Evolutionary conservation across 2,329 filamentous ascomycete genomes (phyloP).

Genomic region (Rutstroemia sp.): DNA sequence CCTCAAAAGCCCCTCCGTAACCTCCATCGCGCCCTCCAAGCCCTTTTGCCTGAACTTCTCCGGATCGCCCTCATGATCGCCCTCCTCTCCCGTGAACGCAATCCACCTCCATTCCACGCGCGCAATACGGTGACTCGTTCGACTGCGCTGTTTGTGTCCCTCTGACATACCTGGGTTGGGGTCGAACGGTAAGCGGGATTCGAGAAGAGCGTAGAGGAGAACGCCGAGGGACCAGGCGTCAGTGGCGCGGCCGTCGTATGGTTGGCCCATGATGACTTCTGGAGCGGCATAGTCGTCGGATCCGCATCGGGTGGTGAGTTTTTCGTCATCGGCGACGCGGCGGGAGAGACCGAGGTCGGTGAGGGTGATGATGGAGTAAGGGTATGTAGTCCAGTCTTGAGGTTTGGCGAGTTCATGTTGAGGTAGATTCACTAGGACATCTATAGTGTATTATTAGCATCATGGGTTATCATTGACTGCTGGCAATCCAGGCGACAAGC

Average conservation of each 20-base stretch:
- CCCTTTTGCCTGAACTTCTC: slow-evolving; percentile 54
- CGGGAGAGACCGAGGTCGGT: slow-evolving; percentile 88
- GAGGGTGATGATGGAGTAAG: slow-evolving; percentile 77
- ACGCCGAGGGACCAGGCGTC: slow-evolving; percentile 96
- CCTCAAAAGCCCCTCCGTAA: slow-evolving; percentile 79
- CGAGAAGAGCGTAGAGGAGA: slow-evolving; percentile 84
- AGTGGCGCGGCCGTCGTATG: slow-evolving; percentile 85
- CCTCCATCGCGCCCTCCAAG: slow-evolving; percentile 67
- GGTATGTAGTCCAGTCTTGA: slow-evolving; percentile 66
- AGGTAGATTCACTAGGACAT: slow-evolving; percentile 84
- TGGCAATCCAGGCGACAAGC: no score
- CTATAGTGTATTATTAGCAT: slow-evolving; percentile 36
- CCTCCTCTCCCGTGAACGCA: slow-evolving; percentile 73
- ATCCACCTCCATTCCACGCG: slow-evolving; percentile 95
- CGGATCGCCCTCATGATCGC: slow-evolving; percentile 69
- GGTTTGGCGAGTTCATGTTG: slow-evolving; percentile 56
- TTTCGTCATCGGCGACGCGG: slow-evolving; percentile 75
- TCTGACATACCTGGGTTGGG: slow-evolving; percentile 75
- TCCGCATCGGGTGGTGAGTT: slow-evolving; percentile 88
- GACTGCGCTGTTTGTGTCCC: slow-evolving; percentile 65
- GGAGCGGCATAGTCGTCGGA: slow-evolving; percentile 96
- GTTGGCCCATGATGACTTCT: slow-evolving; percentile 90
- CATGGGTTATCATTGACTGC: not conserved
- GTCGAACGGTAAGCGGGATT: slow-evolving; percentile 90
- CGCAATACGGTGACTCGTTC: slow-evolving; percentile 90